Percentiles rank a stretch among this genome's conserved stretches.
These are phyloP conservation scores for Theileria orientalis DNA, from an alignment of 169 alveolate genomes.

Conservation along the genomic window DNA sequence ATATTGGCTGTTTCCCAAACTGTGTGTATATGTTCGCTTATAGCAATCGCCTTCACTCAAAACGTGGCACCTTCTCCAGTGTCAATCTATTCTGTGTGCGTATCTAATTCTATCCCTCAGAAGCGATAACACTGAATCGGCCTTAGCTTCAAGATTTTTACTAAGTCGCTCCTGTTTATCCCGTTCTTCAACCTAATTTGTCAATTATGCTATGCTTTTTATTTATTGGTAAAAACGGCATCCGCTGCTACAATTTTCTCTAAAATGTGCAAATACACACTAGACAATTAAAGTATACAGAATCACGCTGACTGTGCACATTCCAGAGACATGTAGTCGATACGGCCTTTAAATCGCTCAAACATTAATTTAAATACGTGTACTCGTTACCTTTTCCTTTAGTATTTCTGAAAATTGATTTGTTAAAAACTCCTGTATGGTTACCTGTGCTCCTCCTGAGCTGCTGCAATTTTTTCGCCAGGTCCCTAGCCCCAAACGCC, in stretches of 20 bases:
- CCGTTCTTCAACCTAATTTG: not conserved
- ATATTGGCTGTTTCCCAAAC: no score
- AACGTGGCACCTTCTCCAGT: no score
- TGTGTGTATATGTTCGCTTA: no score
- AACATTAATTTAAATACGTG: not conserved
- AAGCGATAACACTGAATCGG: constrained; percentile 22
- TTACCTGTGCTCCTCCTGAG: constrained; percentile 24
- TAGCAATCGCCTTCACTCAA: no score
- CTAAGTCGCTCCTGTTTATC: constrained; percentile 20
- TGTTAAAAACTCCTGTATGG: constrained; percentile 10
- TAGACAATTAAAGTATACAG: no score
- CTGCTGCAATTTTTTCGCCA: constrained; percentile 12
- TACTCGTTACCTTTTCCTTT: not conserved
- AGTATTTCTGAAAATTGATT: not conserved
- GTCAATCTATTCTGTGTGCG: constrained; percentile 23
- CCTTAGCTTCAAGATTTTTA: constrained; percentile 15
- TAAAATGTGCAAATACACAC: no score
- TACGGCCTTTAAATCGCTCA: no score
- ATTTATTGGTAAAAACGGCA: no score
- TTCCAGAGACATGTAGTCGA: no score
- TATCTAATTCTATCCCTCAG: constrained; percentile 30
- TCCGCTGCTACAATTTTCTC: no score
- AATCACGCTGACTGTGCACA: no score
- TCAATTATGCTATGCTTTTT: no score
- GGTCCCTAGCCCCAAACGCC: constrained; percentile 44